Evolutionary conservation across 1,284 basidiomycete genomes (phyloP), one percentile per base, ranked within the genome.

Genomic region (Peniophora sp.): DNA sequence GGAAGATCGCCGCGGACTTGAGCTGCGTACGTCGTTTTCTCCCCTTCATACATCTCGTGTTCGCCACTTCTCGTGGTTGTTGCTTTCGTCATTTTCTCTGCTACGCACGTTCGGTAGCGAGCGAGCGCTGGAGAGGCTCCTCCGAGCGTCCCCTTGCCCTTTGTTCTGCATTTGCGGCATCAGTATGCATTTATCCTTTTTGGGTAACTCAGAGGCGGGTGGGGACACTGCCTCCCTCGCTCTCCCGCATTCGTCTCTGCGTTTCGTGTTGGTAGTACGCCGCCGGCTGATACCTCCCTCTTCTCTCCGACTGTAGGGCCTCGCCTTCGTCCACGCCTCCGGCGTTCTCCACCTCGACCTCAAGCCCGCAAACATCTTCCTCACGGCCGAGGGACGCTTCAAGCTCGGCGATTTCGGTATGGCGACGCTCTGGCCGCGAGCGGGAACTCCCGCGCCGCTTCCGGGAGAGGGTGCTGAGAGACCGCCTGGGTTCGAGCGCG

Each of bases 361-460:
- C 59, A 99, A 99, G 72, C 97, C 97, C 12, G 95, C 92, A 51
- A 99, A 99, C 64, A 86, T 99, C 51, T 93, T 99, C 64, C 80
- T 99, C 58, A 94, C 92, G 2, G 76, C 80, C 22, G 81, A 88
- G 53, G 96, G 96, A 5, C 83, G 89, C 24, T 88, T 99, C 70
- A 97, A 95, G 75, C 95, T 99, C 63, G 94, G 94, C 14, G 97
- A 99, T 68, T 99, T 99, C 75, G 97, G 97, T n/a, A 88, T 97
- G 78, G 94, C 94, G 5, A 87, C 89, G 2, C 60, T 89, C 48
- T 92, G 88, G 85, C 92, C 91, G 2, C 75, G 92, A 43, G 71
- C 69, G 2, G 55, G 55, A 24, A 54, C 56, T 59, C 54, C 60
- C 17, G 51, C 36, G 32, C 49, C 35, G 15, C 44, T 45, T 37